Base-by-base conservation (phyloP, 2,329 filamentous ascomycete genomes). In the Ampelomyces quisqualis region DNA sequence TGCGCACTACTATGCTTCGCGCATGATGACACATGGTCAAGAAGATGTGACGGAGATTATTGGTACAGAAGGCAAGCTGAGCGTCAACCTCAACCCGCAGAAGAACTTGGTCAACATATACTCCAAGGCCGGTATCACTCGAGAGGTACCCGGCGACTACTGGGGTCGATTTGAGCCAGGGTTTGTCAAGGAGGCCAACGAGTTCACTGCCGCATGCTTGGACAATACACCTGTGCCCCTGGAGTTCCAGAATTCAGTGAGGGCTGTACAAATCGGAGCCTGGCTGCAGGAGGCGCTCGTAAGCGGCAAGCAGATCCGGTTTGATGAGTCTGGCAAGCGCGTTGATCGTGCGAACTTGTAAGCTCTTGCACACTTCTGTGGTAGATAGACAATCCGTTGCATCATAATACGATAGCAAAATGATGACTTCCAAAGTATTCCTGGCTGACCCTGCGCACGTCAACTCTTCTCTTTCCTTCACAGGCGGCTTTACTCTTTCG, bases 271-370 rank as follows among this genome's bases (percentile, higher is more conserved):
- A 45, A 72, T 73, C 46, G 68, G 64, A 1, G 50, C 59, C 33
- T 79, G 55, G 78, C 4, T 84, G 47, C 79, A 83, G 59, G 77
- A 82, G 57, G 71, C 73, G 10, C 62, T 83, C 62, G 72, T 77
- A 34, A 73, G 69, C 0, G 78, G 75, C 6, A 70, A 74, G 60
- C 80, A 79, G 67, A 78, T 83, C 21, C 72, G 69, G 36, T 69
- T 67, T 38, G 60, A 70, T 38, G 47, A 62, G 39, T 51, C 26
- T 5, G 56, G 58, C n/a, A 50, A 40, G 36, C 34, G 55, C 10
- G 17, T 52, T 19, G 51, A 57, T 28, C 49, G 36, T 10, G 38
- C 54, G n/a, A 53, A 43, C 20, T 48, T 58, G 43, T 51, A 47
- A 29, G 23, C 4, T 33, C 13, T 11, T 30, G 10, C n/a, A n/a